Evolutionary conservation across 2,329 filamentous ascomycete genomes (phyloP).

Genomic region (Gaeumannomyces tritici): DNA sequence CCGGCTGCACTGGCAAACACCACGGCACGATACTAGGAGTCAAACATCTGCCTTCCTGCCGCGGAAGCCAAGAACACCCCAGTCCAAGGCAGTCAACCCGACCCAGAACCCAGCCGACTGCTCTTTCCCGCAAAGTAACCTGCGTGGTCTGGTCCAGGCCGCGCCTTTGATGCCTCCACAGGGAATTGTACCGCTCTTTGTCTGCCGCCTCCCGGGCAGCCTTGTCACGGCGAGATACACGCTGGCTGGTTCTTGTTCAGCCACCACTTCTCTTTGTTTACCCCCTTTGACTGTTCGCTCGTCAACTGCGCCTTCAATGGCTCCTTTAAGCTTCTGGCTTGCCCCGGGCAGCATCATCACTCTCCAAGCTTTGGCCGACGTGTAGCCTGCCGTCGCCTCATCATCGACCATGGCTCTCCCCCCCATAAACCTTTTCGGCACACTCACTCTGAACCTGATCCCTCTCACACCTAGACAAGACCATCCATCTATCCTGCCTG

Average conservation of each 20-base stretch:
- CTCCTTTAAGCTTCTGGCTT: neutral
- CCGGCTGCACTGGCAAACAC: too few species aligned
- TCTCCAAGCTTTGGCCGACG: neutral
- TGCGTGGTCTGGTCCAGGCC: too few species aligned
- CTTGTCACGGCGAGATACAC: neutral
- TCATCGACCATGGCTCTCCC: neutral
- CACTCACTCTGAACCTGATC: neutral
- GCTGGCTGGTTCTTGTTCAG: neutral
- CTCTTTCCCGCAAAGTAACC: neutral
- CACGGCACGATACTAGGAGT: neutral
- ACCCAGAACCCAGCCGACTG: too few species aligned
- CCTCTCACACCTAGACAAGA: neutral
- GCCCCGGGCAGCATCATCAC: neutral
- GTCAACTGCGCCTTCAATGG: neutral
- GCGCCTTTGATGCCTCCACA: too few species aligned
- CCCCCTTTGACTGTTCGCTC: neutral
- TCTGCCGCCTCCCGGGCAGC: neutral
- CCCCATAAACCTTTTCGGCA: neutral
- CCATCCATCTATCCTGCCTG: neutral
- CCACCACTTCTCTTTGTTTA: neutral
- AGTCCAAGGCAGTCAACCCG: neutral
- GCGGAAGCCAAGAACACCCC: neutral
- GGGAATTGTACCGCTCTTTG: neutral
- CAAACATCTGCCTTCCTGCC: neutral
- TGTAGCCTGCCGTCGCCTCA: neutral